Evolutionary conservation across 2,329 filamentous ascomycete genomes (phyloP).

Genomic region (Polytolypa hystricis): DNA sequence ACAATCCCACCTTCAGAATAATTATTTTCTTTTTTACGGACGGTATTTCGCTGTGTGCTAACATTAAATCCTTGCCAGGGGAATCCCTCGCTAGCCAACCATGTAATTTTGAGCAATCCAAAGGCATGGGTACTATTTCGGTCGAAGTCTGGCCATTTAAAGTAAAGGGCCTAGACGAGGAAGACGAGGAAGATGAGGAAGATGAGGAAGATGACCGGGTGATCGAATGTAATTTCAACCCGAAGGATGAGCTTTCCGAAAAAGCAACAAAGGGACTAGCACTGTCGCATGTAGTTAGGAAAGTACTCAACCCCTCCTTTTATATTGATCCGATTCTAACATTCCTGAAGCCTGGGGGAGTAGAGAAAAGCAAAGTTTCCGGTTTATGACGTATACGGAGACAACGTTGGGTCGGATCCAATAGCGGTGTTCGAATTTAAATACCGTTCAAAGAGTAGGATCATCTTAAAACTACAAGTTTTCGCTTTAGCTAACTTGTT

Average conservation of each 20-base stretch:
- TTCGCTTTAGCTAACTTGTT: too few species aligned
- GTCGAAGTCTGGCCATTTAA: neutral
- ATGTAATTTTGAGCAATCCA: too few species aligned
- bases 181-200: too few species aligned
- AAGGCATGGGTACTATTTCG: neutral
- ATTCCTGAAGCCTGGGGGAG: constrained; percentile 1
- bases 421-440: constrained; percentile 19
- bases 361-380: too few species aligned
- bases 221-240: neutral
- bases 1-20: too few species aligned
- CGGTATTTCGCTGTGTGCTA: too few species aligned
- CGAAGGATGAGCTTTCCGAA: constrained; percentile 11
- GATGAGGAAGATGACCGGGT: neutral
- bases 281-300: constrained; percentile 16
- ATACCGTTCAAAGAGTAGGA: constrained; percentile 17
- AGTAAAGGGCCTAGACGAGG: neutral
- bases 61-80: too few species aligned
- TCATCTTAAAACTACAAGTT: too few species aligned
- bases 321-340: neutral
- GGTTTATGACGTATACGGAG: too few species aligned
- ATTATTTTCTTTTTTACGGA: too few species aligned
- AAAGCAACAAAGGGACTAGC: constrained; percentile 16
- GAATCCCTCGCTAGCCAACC: too few species aligned
- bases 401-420: too few species aligned
- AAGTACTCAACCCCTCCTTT: neutral